These are phyloP conservation scores for Babesia caballi DNA, from an alignment of 169 alveolate species.

Conservation along the genomic window DNA sequence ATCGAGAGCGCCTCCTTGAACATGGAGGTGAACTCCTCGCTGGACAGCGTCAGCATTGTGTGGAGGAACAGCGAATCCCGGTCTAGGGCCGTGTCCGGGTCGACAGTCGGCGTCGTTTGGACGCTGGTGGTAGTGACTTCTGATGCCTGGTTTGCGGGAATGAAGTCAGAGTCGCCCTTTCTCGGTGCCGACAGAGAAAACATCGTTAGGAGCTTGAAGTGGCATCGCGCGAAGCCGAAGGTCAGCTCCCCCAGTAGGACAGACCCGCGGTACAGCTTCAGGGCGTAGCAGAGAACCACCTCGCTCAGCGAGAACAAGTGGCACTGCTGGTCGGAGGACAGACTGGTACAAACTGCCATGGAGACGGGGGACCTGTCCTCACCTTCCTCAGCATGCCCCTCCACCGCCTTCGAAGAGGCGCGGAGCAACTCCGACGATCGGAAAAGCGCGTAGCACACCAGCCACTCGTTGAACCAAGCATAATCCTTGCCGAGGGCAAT, in stretches of 20 bases:
- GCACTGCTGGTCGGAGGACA: neutral
- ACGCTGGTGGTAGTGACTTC: no score
- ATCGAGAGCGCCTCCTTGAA: slow-evolving; percentile 14
- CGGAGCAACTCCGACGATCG: neutral
- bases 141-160: no score
- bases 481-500: neutral
- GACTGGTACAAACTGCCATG: neutral
- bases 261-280: slow-evolving; percentile 12
- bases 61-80: slow-evolving; percentile 17
- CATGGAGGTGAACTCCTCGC: slow-evolving; percentile 2
- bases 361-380: neutral
- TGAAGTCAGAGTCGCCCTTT: no score
- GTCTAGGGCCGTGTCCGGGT: neutral
- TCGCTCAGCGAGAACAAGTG: slow-evolving; percentile 6
- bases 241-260: slow-evolving; percentile 17
- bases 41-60: slow-evolving; percentile 23
- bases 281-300: slow-evolving; percentile 30
- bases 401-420: neutral
- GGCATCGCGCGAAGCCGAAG: slow-evolving; percentile 1
- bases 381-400: neutral
- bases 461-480: slow-evolving; percentile 23
- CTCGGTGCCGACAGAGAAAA: neutral
- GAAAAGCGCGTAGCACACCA: slow-evolving; percentile 16
- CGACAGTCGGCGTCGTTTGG: neutral
- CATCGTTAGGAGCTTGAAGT: slow-evolving; percentile 4